Base-by-base conservation (phyloP, 2,329 filamentous ascomycete species). In the Talaromyces sp. region DNA sequence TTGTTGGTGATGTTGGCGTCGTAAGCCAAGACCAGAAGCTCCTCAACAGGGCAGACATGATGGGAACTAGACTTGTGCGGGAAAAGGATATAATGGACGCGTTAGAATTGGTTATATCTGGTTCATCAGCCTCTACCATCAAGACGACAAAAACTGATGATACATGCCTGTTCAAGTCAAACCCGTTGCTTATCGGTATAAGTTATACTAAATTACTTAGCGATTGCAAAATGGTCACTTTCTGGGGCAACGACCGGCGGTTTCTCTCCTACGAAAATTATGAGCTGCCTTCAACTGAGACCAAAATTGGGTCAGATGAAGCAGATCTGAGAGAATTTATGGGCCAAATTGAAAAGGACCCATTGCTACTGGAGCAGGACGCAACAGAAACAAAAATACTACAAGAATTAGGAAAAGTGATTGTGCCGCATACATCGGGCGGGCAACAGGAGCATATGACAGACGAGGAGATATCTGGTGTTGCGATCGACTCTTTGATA, bases 401-500 rank as follows among this genome's bases (percentile, higher is more conserved):
- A 46, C 17, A 11, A 17, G 41, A 46, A 46, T 17, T 46, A n/a
- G 41, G 41, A 21, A 46, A 46, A 21, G 17, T 46, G 19, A 46
- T 46, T 7, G 41, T 46, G 17, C 17, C 41, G 8, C 41, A 46
- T n/a, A 46, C 41, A 21, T 17, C 41, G 8, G 19, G 19, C 41
- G 41, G 41, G 17, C 41, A 46, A 21, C 17, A 46, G 3, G 63
- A 60, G 9, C 58, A 57, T 0, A 65, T 68, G 56, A 66, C 52
- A 26, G 32, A 56, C 1, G 68, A 69, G 4, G 69, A 71, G 1
- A 50, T 70, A 7, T 59, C 65, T 1, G 57, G 56, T 11, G 66
- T 66, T n/a, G 48, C 58, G 11, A 65, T 69, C 2, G 70, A 72
- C 51, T 71, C 69, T 0, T 60, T 72, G 10, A 67, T 68, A 63